These are phyloP conservation scores for Fusarium caatingaense DNA, from an alignment of 2,329 filamentous ascomycete species.

Conservation along the genomic window DNA sequence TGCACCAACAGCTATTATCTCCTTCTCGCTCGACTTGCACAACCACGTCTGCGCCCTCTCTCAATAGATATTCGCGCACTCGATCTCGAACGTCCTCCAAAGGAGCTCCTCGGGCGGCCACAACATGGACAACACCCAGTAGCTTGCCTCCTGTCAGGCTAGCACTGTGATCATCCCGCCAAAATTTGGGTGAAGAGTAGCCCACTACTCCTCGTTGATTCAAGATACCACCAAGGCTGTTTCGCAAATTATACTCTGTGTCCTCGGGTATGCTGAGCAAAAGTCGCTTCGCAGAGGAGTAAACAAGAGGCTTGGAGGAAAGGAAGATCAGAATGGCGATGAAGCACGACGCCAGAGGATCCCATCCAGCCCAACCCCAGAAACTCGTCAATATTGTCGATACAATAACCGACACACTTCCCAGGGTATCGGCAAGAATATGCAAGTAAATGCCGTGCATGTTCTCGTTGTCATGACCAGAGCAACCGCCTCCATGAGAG, in stretches of 20 bases:
- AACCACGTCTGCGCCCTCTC: slow-evolving; percentile 81
- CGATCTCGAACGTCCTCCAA: slow-evolving; percentile 85
- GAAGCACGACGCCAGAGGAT: slow-evolving; percentile 91
- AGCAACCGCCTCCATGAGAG: slow-evolving; percentile 54
- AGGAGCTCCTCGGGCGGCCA: slow-evolving; percentile 77
- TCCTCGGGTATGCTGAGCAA: slow-evolving; percentile 87
- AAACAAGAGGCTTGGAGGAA: slow-evolving; percentile 90
- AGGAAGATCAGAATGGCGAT: slow-evolving; percentile 93
- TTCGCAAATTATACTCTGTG: slow-evolving; percentile 87
- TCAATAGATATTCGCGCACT: slow-evolving; percentile 76
- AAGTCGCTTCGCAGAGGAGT: slow-evolving; percentile 83
- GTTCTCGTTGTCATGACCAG: slow-evolving; percentile 88
- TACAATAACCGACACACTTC: slow-evolving; percentile 92
- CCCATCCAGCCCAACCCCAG: slow-evolving; percentile 92
- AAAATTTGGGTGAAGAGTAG: slow-evolving; percentile 90
- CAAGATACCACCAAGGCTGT: slow-evolving; percentile 84
- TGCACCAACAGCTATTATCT: slow-evolving; percentile 73
- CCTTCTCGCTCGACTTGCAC: slow-evolving; percentile 90
- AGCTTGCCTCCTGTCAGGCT: slow-evolving; percentile 64
- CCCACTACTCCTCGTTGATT: slow-evolving; percentile 85
- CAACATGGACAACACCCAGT: slow-evolving; percentile 86
- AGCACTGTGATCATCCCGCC: slow-evolving; percentile 78
- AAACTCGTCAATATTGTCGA: slow-evolving; percentile 90
- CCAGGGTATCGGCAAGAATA: slow-evolving; percentile 92
- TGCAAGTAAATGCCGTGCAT: slow-evolving; percentile 98